phyloP scores from a whole-genome alignment of 495 filamentous ascomycete genomes.

The Podospora sp. region DNA sequence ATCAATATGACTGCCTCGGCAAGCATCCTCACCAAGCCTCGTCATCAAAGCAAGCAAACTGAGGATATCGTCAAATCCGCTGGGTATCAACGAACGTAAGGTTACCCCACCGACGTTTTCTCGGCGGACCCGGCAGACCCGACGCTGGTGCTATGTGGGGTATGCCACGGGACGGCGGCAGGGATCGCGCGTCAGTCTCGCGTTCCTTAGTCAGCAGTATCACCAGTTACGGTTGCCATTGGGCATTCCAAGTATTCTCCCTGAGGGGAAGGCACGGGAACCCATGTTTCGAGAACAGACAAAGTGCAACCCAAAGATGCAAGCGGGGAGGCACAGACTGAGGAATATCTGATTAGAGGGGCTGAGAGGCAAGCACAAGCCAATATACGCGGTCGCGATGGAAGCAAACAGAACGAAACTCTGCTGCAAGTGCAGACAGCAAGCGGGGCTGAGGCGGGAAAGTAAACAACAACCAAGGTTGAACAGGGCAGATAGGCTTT shows the following conservation, averaged over 20 bases:
- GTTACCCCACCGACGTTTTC: not conserved
- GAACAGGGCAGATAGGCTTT: not conserved
- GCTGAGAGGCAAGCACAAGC: not conserved
- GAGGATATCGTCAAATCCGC: not conserved
- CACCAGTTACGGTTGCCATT: slow-evolving; percentile 15
- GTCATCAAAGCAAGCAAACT: not conserved
- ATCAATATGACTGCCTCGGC: not conserved
- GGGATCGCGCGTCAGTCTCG: slow-evolving; percentile 26
- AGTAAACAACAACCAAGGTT: slow-evolving; percentile 35
- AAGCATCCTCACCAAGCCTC: not conserved
- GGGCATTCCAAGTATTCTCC: not conserved
- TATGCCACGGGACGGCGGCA: slow-evolving; percentile 1
- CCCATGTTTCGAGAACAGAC: slow-evolving; percentile 10
- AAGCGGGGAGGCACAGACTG: slow-evolving; percentile 12
- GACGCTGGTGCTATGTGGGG: slow-evolving; percentile 6
- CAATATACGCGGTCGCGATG: slow-evolving; percentile 13
- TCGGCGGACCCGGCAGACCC: not conserved
- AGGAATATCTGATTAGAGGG: not conserved
- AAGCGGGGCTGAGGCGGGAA: slow-evolving; percentile 13
- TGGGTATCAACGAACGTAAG: not conserved
- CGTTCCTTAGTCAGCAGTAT: slow-evolving; percentile 36
- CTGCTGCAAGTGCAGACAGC: not conserved
- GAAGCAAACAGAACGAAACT: not conserved
- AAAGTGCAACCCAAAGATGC: slow-evolving; percentile 16
- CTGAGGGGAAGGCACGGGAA: slow-evolving; percentile 5